Percentiles rank a stretch among this genome's conserved stretches.
These are phyloP conservation scores for Acorus gramineus DNA, from an alignment of 106 monocot genomes.

Conservation along the genomic window DNA sequence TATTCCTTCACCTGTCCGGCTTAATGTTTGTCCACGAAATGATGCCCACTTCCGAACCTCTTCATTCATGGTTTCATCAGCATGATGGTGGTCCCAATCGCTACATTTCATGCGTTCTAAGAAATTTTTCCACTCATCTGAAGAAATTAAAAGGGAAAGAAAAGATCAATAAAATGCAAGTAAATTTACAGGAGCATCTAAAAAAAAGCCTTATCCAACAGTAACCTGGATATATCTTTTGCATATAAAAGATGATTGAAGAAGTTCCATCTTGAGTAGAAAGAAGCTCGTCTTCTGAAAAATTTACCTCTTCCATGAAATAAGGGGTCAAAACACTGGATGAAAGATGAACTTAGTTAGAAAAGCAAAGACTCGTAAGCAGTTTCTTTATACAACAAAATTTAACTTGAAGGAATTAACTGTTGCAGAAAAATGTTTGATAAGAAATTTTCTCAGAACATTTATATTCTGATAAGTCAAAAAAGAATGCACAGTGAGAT, in stretches of 20 bases:
- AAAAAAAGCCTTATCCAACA: not conserved
- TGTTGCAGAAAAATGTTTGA: no score
- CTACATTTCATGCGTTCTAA: conserved; percentile 31
- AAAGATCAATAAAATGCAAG: not conserved
- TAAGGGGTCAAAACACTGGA: conserved; percentile 60
- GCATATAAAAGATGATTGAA: conserved; percentile 64
- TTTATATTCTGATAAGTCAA: no score
- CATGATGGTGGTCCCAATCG: no score
- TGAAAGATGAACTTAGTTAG: conserved; percentile 1
- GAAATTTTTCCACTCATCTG: conserved; percentile 77
- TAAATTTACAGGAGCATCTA: not conserved
- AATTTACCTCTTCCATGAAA: conserved; percentile 64
- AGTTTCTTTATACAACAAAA: not conserved
- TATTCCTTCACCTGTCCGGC: conserved; percentile 47
- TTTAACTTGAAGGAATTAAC: no score
- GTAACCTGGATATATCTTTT: conserved; percentile 70
- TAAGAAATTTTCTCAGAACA: no score
- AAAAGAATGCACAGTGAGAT: no score
- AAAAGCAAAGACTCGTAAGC: not conserved
- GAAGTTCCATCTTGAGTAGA: conserved; percentile 52
- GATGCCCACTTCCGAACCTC: conserved; percentile 66
- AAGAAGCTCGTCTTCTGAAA: conserved; percentile 66
- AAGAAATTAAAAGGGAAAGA: conserved; percentile 4
- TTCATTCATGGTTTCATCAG: conserved; percentile 13
- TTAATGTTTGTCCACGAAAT: conserved; percentile 67